Conservation (phyloP, 176 grass and related monocot species). For the Avena atlantica region DNA sequence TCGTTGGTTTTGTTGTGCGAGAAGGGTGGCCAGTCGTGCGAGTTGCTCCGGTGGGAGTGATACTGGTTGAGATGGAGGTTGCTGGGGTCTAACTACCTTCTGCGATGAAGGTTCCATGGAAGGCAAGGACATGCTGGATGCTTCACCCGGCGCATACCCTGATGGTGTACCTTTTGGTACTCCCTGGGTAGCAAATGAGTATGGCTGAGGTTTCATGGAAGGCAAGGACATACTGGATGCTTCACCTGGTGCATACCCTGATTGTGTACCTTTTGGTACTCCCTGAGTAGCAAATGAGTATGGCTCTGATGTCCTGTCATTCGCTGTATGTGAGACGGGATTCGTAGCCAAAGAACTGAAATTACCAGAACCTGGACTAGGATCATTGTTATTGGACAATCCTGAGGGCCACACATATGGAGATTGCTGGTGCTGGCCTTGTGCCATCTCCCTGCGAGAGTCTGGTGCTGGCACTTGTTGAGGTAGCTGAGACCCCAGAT, state of each 20-base stretch:
- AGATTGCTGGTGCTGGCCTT: conserved; percentile 44
- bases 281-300: conserved; percentile 36
- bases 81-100: conserved; percentile 44
- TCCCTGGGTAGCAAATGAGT: conserved; percentile 32
- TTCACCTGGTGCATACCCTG: conserved; percentile 53
- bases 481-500: conserved; percentile 45
- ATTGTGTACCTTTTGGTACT: conserved; percentile 43
- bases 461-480: conserved; percentile 45
- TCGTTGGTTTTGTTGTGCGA: conserved; percentile 67
- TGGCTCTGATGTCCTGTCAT: conserved; percentile 34
- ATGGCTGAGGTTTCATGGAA: conserved; percentile 16
- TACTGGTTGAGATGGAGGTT: conserved; percentile 53
- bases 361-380: conserved; percentile 45
- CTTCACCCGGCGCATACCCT: conserved; percentile 53
- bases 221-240: conserved; percentile 42
- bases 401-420: conserved; percentile 41
- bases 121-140: conserved; percentile 43
- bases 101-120: conserved; percentile 37
- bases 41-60: conserved; percentile 67
- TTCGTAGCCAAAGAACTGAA: conserved; percentile 35
- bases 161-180: conserved; percentile 45
- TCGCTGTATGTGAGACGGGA: conserved; percentile 34
- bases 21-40: conserved; percentile 60
- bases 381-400: conserved; percentile 46
- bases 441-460: conserved; percentile 32